Evolutionary conservation across 441 rosid genomes (phyloP).

Genomic region (Hura crepitans): DNA sequence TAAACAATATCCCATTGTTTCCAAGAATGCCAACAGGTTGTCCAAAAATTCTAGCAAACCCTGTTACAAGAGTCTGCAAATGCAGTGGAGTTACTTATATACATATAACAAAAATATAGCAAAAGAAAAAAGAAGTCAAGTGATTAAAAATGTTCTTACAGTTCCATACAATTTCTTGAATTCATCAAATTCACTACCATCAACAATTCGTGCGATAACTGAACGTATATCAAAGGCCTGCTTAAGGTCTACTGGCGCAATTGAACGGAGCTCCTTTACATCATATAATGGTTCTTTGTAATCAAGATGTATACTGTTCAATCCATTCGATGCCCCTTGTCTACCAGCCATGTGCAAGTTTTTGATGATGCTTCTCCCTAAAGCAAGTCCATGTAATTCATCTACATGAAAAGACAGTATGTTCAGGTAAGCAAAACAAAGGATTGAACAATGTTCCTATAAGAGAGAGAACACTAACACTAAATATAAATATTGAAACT

Average conservation of each 20-base stretch:
- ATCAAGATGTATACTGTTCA: constrained; percentile 36
- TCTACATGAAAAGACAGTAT: constrained; percentile 42
- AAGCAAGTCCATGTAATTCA: constrained; percentile 87
- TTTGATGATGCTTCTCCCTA: constrained; percentile 88
- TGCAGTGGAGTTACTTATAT: constrained; percentile 13
- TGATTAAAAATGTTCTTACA: constrained; percentile 48
- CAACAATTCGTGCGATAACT: constrained; percentile 83
- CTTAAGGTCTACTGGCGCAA: constrained; percentile 88
- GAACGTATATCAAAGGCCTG: constrained; percentile 89
- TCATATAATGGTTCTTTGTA: constrained; percentile 77
- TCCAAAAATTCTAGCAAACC: constrained; percentile 77
- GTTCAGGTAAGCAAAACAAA: constrained; percentile 1
- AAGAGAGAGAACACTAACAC: not conserved
- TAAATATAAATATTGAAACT: not conserved
- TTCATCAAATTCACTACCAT: constrained; percentile 95
- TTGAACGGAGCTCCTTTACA: constrained; percentile 70
- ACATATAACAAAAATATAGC: constrained; percentile 7
- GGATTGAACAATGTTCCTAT: not conserved
- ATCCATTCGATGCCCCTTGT: constrained; percentile 34
- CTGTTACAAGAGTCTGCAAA: constrained; percentile 86
- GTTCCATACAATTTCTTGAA: constrained; percentile 96
- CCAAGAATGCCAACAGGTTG: constrained; percentile 90
- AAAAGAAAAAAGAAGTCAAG: constrained; percentile 14
- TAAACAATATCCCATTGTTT: constrained; percentile 87
- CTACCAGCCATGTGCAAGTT: constrained; percentile 89